Conservation (phyloP, 345 rosid species). For the Populus deltoides region DNA sequence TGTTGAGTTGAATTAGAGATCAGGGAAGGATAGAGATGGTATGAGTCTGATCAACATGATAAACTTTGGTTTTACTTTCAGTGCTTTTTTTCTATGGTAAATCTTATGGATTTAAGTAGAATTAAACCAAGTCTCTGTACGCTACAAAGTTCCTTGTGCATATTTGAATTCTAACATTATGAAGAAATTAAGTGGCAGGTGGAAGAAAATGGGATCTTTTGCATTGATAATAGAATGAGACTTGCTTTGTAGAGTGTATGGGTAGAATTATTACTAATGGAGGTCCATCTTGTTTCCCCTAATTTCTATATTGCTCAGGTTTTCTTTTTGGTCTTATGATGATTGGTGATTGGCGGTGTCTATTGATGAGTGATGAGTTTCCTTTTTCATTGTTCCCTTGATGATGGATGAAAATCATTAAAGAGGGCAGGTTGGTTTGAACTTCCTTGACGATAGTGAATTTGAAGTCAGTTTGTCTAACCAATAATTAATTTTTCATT, state of each 20-base stretch:
- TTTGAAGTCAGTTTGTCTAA: neutral
- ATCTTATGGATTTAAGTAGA: neutral
- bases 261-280: neutral
- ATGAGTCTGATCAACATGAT: neutral
- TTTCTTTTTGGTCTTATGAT: neutral
- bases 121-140: neutral
- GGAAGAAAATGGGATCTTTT: neutral
- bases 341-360: neutral
- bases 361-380: neutral
- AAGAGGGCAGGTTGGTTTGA: neutral
- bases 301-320: neutral
- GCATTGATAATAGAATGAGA: neutral
- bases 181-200: neutral
- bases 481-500: neutral
- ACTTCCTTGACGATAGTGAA: neutral
- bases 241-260: neutral
- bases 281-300: neutral
- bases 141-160: neutral
- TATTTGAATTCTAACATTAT: neutral
- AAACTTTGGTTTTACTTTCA: neutral
- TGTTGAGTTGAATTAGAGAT: neutral
- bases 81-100: neutral
- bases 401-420: neutral
- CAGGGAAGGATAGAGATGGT: neutral
- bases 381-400: neutral